Base-by-base conservation (phyloP, 2,329 filamentous ascomycete genomes). In the Ophiostoma himal-ulmi region DNA sequence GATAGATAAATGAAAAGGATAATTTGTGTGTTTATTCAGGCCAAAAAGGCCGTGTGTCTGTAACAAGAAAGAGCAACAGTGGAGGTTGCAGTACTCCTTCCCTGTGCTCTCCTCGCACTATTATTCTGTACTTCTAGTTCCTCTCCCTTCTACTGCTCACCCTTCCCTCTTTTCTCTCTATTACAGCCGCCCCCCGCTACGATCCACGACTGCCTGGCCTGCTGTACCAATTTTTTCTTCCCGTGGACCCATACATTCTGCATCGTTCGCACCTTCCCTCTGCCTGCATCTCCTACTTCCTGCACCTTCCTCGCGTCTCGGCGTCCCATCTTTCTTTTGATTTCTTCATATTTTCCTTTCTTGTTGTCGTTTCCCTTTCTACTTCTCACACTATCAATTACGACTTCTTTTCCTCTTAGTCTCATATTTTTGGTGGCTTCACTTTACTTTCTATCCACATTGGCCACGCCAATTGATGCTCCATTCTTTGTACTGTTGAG, bases 141-240 rank as follows among this genome's bases (percentile, higher is more conserved):
- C 11, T 13, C 39, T 44, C 11, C 14, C 39, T 17, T 44, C 39
- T 54, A 26, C 52, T 57, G 52, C n/a, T 57, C 52, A 57, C 52
- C 39, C 22, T 57, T 57, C 17, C 52, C n/a, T 57, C 52, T 26
- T 10, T 57, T 26, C n/a, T 57, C 52, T 57, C 52, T 57, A 26
- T 22, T 57, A 57, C 52, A 26, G 22, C 48, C 48, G 48, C 52
- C 52, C 26, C n/a, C 57, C 34, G 57, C 39, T 17, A 68, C 67
- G 69, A 68, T 66, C 67, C 70, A 68, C 70, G 67, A 26, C 70
- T 66, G 67, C 70, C 70, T 68, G 65, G 67, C 70, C 70, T 68
- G 65, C 34, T 64, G 60, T 64, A 62, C 57, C 60, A 36, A 69
- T 44, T 60, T 71, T 71, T 67, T 69, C 64, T 44, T 60, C 37